Evolutionary conservation across 176 grass and related monocot genomes (phyloP).

Genomic region (Pontederia crassipes): DNA sequence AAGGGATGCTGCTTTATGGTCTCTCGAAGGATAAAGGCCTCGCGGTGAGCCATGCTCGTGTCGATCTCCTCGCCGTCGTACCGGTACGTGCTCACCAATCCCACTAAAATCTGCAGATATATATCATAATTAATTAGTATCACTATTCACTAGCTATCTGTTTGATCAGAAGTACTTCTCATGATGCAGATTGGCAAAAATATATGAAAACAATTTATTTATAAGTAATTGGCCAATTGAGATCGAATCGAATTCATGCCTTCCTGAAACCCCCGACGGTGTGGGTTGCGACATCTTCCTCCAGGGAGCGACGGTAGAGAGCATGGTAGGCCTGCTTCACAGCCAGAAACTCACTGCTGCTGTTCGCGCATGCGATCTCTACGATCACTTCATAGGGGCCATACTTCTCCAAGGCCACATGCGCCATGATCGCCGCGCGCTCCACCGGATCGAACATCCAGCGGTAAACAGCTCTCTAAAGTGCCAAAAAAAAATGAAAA

Average conservation of each 20-base stretch:
- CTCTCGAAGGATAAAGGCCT: conserved; percentile 40
- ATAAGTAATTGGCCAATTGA: not conserved
- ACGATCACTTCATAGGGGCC: conserved; percentile 46
- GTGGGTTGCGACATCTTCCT: conserved; percentile 56
- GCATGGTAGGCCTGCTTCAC: conserved; percentile 64
- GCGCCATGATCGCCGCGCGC: conserved; percentile 52
- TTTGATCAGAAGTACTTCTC: too few relatives aligned
- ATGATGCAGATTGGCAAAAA: too few relatives aligned
- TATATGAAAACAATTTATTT: too few relatives aligned
- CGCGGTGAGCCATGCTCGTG: conserved; percentile 28
- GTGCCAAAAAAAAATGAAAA: too few relatives aligned
- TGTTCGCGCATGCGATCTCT: conserved; percentile 60
- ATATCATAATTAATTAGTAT: too few relatives aligned
- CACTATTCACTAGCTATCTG: too few relatives aligned
- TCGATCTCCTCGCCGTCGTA: conserved; percentile 55
- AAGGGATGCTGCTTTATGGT: conserved; percentile 13
- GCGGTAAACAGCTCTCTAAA: conserved; percentile 52
- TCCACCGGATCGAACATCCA: conserved; percentile 63
- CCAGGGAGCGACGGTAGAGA: conserved; percentile 52
- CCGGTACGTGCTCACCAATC: conserved; percentile 52
- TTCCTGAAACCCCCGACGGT: conserved; percentile 37
- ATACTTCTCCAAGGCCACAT: conserved; percentile 36
- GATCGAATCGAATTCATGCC: conserved; percentile 10
- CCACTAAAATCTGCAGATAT: conserved; percentile 41
- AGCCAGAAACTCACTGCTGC: conserved; percentile 30